phyloP scores from a whole-genome alignment of 2,329 filamentous ascomycete species.

The Drechslera avenae region DNA sequence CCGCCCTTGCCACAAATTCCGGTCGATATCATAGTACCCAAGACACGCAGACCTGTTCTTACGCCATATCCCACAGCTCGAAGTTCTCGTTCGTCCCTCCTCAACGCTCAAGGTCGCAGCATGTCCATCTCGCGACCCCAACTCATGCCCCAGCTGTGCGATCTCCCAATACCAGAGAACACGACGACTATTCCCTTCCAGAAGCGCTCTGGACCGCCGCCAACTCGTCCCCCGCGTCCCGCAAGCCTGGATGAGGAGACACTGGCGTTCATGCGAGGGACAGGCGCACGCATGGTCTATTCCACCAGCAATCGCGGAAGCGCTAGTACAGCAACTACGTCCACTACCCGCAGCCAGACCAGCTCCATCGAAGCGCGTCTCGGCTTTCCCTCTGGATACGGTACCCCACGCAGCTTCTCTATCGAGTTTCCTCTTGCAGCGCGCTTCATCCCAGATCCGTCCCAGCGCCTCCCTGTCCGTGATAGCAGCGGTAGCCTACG shows the following conservation, averaged over 20 bases:
- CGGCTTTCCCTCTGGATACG: slow-evolving; percentile 15
- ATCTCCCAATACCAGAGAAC: slow-evolving; percentile 3
- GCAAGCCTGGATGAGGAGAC: slow-evolving; percentile 22
- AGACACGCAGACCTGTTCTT: slow-evolving; percentile 4
- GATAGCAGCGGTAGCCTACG: slow-evolving; percentile 14
- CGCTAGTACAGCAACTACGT: slow-evolving; percentile 13
- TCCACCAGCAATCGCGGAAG: slow-evolving; percentile 9
- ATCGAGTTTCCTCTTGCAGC: slow-evolving; percentile 20
- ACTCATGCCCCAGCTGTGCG: slow-evolving; percentile 9
- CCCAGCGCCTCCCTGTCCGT: slow-evolving; percentile 15
- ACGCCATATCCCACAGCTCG: slow-evolving; percentile 3
- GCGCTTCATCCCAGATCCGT: slow-evolving; percentile 8
- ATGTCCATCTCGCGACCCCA: slow-evolving; percentile 23
- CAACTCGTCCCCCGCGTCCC: slow-evolving; percentile 22
- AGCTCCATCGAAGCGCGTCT: slow-evolving; percentile 19
- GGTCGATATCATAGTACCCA: slow-evolving; percentile 1
- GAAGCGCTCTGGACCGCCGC: slow-evolving; percentile 19
- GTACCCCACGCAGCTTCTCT: slow-evolving; percentile 7
- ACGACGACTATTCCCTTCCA: slow-evolving; percentile 15
- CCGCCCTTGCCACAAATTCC: slow-evolving; percentile 25
- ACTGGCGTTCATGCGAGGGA: slow-evolving; percentile 20
- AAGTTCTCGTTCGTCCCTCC: slow-evolving; percentile 6
- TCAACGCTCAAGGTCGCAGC: neutral
- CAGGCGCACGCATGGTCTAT: slow-evolving; percentile 20
- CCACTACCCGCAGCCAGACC: slow-evolving; percentile 6